Evolutionary conservation across 305 asterid species (phyloP), one percentile per base, ranked within the genome.

Genomic region (Rubia peregrina): DNA sequence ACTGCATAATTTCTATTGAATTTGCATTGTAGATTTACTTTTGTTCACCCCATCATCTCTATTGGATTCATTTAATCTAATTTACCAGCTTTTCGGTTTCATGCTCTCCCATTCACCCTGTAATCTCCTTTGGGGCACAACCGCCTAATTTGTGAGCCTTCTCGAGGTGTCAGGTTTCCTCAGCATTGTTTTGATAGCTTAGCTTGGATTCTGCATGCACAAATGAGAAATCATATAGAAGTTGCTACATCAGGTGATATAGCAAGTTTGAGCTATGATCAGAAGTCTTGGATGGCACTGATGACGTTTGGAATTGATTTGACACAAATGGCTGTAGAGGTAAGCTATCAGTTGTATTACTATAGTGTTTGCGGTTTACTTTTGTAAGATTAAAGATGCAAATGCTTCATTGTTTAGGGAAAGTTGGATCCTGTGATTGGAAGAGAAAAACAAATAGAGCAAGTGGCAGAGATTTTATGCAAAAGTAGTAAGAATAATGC

Each of bases 391-490:
- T 57, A 10, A 22, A 5, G 4, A 22, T 57, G 2, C 36, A 19
- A 17, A 6, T 6, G 1, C 17, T 43, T 17, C 30, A 19, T 59
- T 43, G 16, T 55, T 10, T 21, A 83, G 84, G 83, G 78, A 1
- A 78, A 69, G 61, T 51, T 80, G 72, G 87, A 83, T 22, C 81
- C 83, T 0, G 82, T 78, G 42, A 71, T 83, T 14, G 85, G 87
- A 33, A 67, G 87, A 49, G 51, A 67, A 43, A 22, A 9, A 0
- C 51, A 80, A 70, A 73, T 81, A 11, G 77, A 77, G 69, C 76
- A 75, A 4, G 73, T 79, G 6, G 42, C 42, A 0, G 70, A 76
- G 63, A 71, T 76, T 57, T 61, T 76, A 21, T 62, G 80, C 56
- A 71, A 69, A 41, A 33, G 67, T 16, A 67, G 44, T 17, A 72